Evolutionary conservation across 305 asterid species (phyloP).

Genomic region (Fraxinus latifolia): DNA sequence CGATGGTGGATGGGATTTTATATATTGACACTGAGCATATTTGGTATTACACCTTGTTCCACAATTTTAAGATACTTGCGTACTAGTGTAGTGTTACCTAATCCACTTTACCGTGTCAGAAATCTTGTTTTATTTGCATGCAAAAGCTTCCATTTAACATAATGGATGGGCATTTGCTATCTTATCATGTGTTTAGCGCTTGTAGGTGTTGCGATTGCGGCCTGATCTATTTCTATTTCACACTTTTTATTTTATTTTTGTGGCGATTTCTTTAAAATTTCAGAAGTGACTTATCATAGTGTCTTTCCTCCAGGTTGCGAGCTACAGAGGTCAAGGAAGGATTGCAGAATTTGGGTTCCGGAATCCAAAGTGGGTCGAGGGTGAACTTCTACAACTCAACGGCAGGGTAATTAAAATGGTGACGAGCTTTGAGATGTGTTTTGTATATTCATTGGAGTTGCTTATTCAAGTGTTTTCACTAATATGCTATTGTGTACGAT

Average conservation of each 20-base stretch:
- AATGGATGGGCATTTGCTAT: neutral
- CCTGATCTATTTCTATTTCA: neutral
- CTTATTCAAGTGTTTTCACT: constrained; percentile 7
- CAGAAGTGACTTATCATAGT: constrained; percentile 1
- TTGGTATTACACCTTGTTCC: neutral
- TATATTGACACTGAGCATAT: neutral
- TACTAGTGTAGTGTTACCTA: neutral
- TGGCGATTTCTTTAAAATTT: neutral
- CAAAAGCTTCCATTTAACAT: neutral
- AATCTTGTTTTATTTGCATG: neutral
- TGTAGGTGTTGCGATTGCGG: neutral
- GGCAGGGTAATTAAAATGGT: constrained; percentile 60
- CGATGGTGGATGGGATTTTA: no score
- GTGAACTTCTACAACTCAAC: constrained; percentile 83
- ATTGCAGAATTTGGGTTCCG: constrained; percentile 79
- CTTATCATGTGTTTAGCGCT: neutral
- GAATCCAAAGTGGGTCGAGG: constrained; percentile 91
- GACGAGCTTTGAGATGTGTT: neutral
- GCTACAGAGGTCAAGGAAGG: constrained; percentile 92
- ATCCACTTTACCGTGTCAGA: neutral
- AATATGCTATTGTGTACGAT: neutral
- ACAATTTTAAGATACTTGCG: neutral
- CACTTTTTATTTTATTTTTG: neutral
- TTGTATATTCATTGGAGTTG: neutral
- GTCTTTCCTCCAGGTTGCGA: constrained; percentile 52